Conservation (phyloP, 805 yeast genomes). For the Myxozyma geophila region DNA sequence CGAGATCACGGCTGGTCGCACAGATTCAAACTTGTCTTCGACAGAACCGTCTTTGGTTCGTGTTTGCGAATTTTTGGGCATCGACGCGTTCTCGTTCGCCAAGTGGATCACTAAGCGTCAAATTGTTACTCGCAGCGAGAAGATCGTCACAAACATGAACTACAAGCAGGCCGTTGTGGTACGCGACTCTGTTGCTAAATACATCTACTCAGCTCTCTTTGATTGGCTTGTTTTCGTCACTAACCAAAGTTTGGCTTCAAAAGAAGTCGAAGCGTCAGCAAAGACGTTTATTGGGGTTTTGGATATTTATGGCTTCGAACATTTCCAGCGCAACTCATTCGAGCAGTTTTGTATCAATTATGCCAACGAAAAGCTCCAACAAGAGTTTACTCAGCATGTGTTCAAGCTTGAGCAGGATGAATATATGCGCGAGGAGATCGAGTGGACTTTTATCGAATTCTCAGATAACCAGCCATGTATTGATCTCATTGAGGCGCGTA, state of each 20-base stretch:
- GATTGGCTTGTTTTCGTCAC: conserved; percentile 93
- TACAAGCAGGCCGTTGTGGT: conserved; percentile 87
- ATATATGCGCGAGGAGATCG: conserved; percentile 86
- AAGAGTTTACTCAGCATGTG: conserved; percentile 96
- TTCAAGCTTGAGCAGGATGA: conserved; percentile 97
- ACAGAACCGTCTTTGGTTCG: conserved; percentile 85
- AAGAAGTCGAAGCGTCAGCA: conserved; percentile 62
- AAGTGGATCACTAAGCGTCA: conserved; percentile 94
- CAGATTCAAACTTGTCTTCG: conserved; percentile 75
- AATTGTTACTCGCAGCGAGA: conserved; percentile 89
- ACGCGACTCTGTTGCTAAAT: conserved; percentile 96
- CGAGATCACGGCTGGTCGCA: conserved; percentile 80
- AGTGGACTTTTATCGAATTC: conserved; percentile 95
- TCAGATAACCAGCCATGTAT: conserved; percentile 97
- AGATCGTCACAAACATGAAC: conserved; percentile 80
- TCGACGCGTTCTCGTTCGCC: conserved; percentile 72
- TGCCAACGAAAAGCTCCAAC: conserved; percentile 95
- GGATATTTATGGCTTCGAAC: conserved; percentile 98
- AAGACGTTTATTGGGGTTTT: conserved; percentile 89
- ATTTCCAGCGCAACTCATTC: conserved; percentile 89
- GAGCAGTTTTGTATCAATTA: conserved; percentile 97
- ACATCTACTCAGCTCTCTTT: conserved; percentile 86
- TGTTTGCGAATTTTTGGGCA: conserved; percentile 83
- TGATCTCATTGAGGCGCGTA: conserved; percentile 81
- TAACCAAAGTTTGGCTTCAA: conserved; percentile 79